Conservation (phyloP, 768 basidiomycete genomes). For the Psilocybe cubensis region DNA sequence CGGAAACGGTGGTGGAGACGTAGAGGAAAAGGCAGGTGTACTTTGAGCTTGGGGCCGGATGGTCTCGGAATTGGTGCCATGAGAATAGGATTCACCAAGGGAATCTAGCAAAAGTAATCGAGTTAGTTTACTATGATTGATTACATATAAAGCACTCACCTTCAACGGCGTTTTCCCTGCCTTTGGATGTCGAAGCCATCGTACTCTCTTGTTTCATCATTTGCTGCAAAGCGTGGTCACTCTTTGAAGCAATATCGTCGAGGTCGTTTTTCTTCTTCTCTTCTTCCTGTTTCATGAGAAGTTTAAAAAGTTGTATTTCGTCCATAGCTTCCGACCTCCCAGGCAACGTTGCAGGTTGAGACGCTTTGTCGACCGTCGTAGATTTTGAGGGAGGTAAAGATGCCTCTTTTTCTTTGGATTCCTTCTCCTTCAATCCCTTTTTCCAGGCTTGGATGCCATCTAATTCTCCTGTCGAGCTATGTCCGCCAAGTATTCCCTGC, state of each 20-base stretch:
- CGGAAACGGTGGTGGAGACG: conserved; percentile 1
- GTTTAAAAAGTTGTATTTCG: conserved; percentile 83
- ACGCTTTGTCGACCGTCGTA: background rate
- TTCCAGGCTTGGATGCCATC: conserved; percentile 91
- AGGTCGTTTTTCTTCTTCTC: conserved; percentile 15
- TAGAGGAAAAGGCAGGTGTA: background rate
- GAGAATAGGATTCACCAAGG: background rate
- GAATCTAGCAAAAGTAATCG: background rate
- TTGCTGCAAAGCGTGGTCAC: background rate
- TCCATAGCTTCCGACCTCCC: conserved; percentile 51
- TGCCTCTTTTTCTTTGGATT: conserved; percentile 21
- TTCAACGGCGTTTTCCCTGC: background rate
- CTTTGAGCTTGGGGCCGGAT: background rate
- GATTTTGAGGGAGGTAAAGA: conserved; percentile 8
- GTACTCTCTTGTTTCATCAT: background rate
- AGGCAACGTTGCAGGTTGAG: conserved; percentile 10
- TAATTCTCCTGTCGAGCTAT: conserved; percentile 63
- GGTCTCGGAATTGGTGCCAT: background rate
- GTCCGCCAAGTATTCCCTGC: conserved; percentile 67
- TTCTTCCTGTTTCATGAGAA: conserved; percentile 83
- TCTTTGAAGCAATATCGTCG: background rate
- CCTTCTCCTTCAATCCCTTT: conserved; percentile 80
- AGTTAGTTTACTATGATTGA: background rate
- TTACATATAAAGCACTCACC: background rate
- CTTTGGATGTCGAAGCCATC: background rate